These are phyloP conservation scores for Trichoderma citrinoviride DNA, from an alignment of 2,329 filamentous ascomycete genomes.

Conservation along the genomic window DNA sequence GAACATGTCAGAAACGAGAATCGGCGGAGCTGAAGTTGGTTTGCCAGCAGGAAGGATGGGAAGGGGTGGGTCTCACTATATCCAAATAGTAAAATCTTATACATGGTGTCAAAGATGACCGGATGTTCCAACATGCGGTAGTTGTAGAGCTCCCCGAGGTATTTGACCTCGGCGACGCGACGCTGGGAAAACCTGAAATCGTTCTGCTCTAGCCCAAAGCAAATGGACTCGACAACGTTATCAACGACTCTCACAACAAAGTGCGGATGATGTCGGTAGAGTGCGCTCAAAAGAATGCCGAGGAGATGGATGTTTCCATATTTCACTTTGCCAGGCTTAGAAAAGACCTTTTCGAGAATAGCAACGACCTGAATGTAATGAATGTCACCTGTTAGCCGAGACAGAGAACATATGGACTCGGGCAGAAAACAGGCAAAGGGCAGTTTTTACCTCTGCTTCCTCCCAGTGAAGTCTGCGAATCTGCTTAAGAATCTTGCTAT, in stretches of 20 bases:
- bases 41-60: not conserved
- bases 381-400: slow-evolving; percentile 13
- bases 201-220: slow-evolving; percentile 85
- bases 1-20: slow-evolving; percentile 23
- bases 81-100: slow-evolving; percentile 90
- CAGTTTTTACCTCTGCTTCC: slow-evolving; percentile 69
- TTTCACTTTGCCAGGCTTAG: slow-evolving; percentile 94
- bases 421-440: too few species aligned
- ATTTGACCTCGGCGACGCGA: slow-evolving; percentile 92
- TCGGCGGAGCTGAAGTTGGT: not conserved
- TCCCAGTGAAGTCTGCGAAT: slow-evolving; percentile 97
- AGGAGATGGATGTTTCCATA: slow-evolving; percentile 95
- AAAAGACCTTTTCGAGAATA: slow-evolving; percentile 85
- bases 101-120: slow-evolving; percentile 92
- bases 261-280: slow-evolving; percentile 87
- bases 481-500: slow-evolving; percentile 90
- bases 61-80: slow-evolving; percentile 54
- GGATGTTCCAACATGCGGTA: slow-evolving; percentile 96
- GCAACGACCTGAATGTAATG: slow-evolving; percentile 56
- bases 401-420: not conserved
- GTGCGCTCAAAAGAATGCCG: slow-evolving; percentile 80
- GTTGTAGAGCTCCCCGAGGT: slow-evolving; percentile 93
- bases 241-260: slow-evolving; percentile 93
- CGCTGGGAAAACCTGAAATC: slow-evolving; percentile 98
- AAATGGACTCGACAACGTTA: slow-evolving; percentile 83